Evolutionary conservation across 805 yeast species (phyloP), one percentile per base, ranked within the genome.

Genomic region (Wickerhamiella nectarea): DNA sequence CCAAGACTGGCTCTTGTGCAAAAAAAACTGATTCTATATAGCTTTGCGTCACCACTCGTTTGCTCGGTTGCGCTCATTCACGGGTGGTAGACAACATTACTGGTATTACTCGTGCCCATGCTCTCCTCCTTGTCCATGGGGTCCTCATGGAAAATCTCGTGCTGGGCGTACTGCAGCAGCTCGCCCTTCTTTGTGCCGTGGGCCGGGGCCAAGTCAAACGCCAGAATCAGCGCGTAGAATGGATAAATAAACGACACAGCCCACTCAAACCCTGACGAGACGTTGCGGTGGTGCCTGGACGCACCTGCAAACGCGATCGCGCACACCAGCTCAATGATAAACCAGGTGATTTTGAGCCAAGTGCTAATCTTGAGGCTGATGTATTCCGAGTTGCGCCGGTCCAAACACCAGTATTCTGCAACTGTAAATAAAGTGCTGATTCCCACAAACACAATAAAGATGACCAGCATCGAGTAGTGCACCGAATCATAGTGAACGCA

Each of bases 221-320:
- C 64, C 59, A 87, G 68, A 45, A 78, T 63, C 3, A 78, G 56
- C 50, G 78, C 72, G 48, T 81, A 66, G 26, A 78, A 53, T 3
- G 94, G 91, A 57, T 81, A 87, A 76, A 83, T 78, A 61, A 78
- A 87, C n/a, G 89, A 77, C 35, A 87, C 61, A 3, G 77, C 57
- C 97, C 97, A 89, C 62, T 89, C 97, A 56, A 80, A 75, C 17
- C 69, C 65, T 0, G 86, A 86, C 34, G 70, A 64, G 3, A 71
- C 71, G 49, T 70, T 65, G 31, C 62, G 55, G 21, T 67, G 66
- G 10, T 59, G 57, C 57, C 57, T 54, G 41, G 63, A 56, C 22
- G 52, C 44, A 15, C 50, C 45, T 3, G 60, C 68, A 50, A 84
- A 89, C 25, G 74, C 68, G 20, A 80, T 60, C 2, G 89, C 94